Base-by-base conservation (phyloP, 2,329 filamentous ascomycete species). In the Fusarium transvaalense region DNA sequence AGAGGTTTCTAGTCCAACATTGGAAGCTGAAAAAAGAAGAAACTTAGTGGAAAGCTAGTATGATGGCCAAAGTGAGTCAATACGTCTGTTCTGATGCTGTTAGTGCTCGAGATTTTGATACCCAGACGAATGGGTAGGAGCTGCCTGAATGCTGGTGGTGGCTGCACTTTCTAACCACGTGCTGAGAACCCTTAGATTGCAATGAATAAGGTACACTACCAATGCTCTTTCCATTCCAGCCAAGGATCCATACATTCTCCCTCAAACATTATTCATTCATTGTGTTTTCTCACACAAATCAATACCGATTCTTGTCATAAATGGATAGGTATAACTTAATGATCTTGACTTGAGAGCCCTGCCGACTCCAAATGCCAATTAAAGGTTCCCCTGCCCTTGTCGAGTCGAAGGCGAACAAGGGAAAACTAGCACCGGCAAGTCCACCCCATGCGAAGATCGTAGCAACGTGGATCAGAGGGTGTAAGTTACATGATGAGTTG, bases 361-460 rank as follows among this genome's bases (percentile, higher is more conserved):
- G 15, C 60, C 46, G 31, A 45, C 31, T 43, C n/a, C 45, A 53
- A 39, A 19, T 47, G 32, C 25, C 23, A 47, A 41, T 58, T 63
- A 43, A 42, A 52, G 45, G 34, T 47, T 37, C 45, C 45, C 55
- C 38, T 56, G 56, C 31, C 66, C 66, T 70, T 59, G 63, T 53
- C 29, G 35, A 48, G 35, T 51, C 47, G 38, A 60, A 56, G 38
- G 38, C 27, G 53, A 61, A 54, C 35, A 56, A 62, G 72, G 64
- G 66, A 71, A 73, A 68, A 72, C 63, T 59, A 72, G 72, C 66
- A 56, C 68, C 62, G 72, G 68, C 59, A 69, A 73, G 66, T 58
- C 60, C 56, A 50, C 68, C 68, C 71, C 71, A 73, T 71, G 71
- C 61, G 69, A 74, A 74, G 72, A 74, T 74, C 72, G 67, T 56